Evolutionary conservation across 306 rosid genomes (phyloP).

Genomic region (Corylus heterophylla): DNA sequence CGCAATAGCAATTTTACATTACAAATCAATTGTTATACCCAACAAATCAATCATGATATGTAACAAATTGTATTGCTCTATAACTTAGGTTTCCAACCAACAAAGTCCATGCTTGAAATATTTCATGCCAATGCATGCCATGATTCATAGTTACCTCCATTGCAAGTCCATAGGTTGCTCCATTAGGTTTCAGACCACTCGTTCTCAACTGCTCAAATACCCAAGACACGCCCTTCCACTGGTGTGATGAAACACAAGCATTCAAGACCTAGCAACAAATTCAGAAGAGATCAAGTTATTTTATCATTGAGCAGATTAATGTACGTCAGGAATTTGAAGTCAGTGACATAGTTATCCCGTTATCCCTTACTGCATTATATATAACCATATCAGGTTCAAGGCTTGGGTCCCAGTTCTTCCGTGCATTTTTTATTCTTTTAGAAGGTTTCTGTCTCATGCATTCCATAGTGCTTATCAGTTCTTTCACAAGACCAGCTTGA

Average conservation of each 20-base stretch:
- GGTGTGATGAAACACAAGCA: slow-evolving; percentile 77
- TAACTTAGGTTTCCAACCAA: slow-evolving; percentile 17
- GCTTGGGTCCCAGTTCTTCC: slow-evolving; percentile 72
- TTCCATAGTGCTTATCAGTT: slow-evolving; percentile 69
- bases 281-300: slow-evolving; percentile 17
- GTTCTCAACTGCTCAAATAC: slow-evolving; percentile 66
- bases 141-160: slow-evolving; percentile 78
- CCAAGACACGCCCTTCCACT: slow-evolving; percentile 91
- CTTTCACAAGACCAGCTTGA: slow-evolving; percentile 81
- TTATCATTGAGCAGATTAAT: slow-evolving; percentile 26
- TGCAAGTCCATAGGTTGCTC: slow-evolving; percentile 88
- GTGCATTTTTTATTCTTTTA: slow-evolving; percentile 34
- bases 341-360: slow-evolving; percentile 10
- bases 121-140: slow-evolving; percentile 15
- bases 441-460: slow-evolving; percentile 78
- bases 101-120: slow-evolving; percentile 19
- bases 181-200: slow-evolving; percentile 75
- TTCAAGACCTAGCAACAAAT: slow-evolving; percentile 69
- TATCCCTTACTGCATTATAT: slow-evolving; percentile 79
- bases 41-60: not conserved
- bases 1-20: slow-evolving; percentile 18
- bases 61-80: slow-evolving; percentile 17
- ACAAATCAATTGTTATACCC: not conserved
- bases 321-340: slow-evolving; percentile 18
- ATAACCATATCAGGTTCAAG: slow-evolving; percentile 83